Evolutionary conservation across 208 protist genomes (phyloP), one percentile per base, ranked within the genome.

Genomic region (Zelonia costaricensis): DNA sequence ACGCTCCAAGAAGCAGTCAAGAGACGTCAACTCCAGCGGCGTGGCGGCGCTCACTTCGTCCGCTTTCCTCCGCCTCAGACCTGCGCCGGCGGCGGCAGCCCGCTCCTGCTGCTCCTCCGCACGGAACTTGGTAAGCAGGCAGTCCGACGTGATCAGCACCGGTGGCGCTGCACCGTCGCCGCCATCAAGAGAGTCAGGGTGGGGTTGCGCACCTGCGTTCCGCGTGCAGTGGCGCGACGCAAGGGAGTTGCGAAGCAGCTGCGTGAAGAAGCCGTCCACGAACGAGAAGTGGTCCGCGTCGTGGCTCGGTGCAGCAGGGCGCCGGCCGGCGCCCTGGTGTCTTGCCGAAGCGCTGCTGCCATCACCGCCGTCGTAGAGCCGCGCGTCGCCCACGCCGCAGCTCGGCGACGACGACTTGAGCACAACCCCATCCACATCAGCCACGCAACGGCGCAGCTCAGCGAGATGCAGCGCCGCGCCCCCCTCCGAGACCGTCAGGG

Each of bases 391-490:
- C 4, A 93, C 81, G 0, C 89, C 89, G 45, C 89, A 95, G 65
- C 82, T 91, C 6, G 89, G 89, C 16, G 89, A 95, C 44, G 73
- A 74, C 0, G 85, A 67, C 62, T 95, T 95, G 8, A 92, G 77
- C 22, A 95, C 15, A 45, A 81, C 80, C 0, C 82, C 89, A 55
- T 95, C 83, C 6, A 92, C 59, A 0, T 47, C 13, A 20, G 15
- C 0, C 35, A 79, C 42, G 38, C 74, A 43, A 0, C 64, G 35
- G 40, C 56, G 48, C 20, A 78, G 62, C n/a, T 18, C 5, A 0
- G 39, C 0, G n/a, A 51, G 16, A 9, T 9, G 44, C n/a, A n/a
- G n/a, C n/a, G n/a, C n/a, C n/a, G n/a, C n/a, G n/a, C n/a, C n/a
- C n/a, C 39, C 9, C 36, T 9, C 10, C 15, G 36, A 15, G 9